Base-by-base conservation (phyloP, 805 yeast genomes). In the Ogataea philodendri region DNA sequence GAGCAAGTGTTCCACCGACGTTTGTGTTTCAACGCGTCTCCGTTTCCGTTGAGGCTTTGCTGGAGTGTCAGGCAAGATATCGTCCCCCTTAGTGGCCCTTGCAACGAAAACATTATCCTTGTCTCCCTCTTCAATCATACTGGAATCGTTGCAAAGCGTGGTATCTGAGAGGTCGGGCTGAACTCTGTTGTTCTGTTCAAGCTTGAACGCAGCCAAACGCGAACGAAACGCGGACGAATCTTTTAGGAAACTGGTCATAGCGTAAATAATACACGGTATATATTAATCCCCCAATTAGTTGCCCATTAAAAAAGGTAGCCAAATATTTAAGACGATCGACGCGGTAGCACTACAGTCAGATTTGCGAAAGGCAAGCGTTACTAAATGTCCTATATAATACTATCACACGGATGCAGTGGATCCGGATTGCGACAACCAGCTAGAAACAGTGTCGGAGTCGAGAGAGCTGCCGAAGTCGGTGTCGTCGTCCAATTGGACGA, bases 401-500 rank as follows among this genome's bases (percentile, higher is more conserved):
- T 7, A 22, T 11, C 15, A 39, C 13, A 48, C 26, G 26, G 20
- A 39, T 37, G 72, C 74, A 44, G 66, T 49, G 27, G 84, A 68
- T 41, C 82, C 86, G 25, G 71, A 37, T 26, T 62, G 57, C 37
- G 58, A 50, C 43, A 74, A 59, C 93, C 93, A 84, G n/a, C 54
- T 39, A 30, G 59, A 46, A 39, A 87, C 86, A 34, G 81, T 76
- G 43, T 62, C 65, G 22, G 71, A 54, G 51, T 69, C 72, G 48
- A 88, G 68, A 28, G 77, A 58, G 29, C 75, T 55, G 45, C 62
- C 70, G 53, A 82, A 81, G 48, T 66, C 66, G 29, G 65, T 59
- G 29, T 39, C 21, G 51, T 70, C 78, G 53, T 76, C 81, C 37
- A 88, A 74, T 45, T 70, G 65, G 44, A 76, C 75, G 53, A 86